Base-by-base conservation (phyloP, 2,329 filamentous ascomycete species). In the Hansfordia pulvinata region DNA sequence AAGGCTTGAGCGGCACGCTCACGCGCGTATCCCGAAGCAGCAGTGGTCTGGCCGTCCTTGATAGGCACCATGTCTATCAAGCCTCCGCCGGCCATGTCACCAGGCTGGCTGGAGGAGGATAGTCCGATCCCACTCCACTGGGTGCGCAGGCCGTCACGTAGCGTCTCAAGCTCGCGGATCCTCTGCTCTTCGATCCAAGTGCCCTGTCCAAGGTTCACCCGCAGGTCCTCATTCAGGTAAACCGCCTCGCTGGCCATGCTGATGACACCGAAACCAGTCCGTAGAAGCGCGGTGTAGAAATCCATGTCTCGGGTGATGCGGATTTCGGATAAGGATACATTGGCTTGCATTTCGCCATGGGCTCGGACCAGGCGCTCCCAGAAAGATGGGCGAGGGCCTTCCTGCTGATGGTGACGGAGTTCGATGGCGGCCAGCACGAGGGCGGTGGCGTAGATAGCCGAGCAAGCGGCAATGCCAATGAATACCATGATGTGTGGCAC, bases 161-260 rank as follows among this genome's bases (percentile, higher is more conserved):
- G n/a, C n/a, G n/a, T n/a, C n/a, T n/a, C n/a, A 3, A 93, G 61
- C 43, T 96, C 84, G 23, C 74, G 66, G 8, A 88, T 62, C 5
- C 86, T 69, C 37, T 93, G 81, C 40, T 88, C 81, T 46, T 98
- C 90, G 3, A 96, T 59, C 88, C 90, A 98, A 0, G 90, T 94
- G 53, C 76, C 76, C 19, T 67, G 61, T 36, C 75, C 74, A 3
- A 93, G 60, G 33, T 71, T 76, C 27, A 96, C 73, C 2, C 66
- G 66, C 20, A 71, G 71, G 23, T 88, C 88, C 50, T 96, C 88
- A 34, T 94, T 93, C 8, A 98, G 60, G 44, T 93, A 96, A 0
- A 96, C 90, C 4, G 88, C 88, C 51, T 96, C 86, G 41, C 84
- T 93, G 1, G 90, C 90, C 50, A 92, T 88, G 1, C 84, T 93